Evolutionary conservation across 148 eudicot species (phyloP).

Genomic region (Rhododendron vialii): DNA sequence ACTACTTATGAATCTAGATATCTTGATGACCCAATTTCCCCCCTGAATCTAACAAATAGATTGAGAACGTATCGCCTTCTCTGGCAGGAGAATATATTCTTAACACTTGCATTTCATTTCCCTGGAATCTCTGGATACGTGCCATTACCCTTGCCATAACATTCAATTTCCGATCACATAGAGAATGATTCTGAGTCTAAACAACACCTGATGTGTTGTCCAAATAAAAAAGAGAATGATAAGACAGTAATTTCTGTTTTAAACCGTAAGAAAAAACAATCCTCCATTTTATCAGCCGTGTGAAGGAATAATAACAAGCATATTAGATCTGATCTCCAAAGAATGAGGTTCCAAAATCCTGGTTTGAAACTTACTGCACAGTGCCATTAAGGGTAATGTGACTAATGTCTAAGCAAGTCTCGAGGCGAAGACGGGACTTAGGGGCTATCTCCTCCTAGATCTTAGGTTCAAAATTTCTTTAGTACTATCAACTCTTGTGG

Average conservation of each 20-base stretch:
- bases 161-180: background rate
- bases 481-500: background rate
- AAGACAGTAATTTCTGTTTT: background rate
- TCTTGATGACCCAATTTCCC: background rate
- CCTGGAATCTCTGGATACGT: background rate
- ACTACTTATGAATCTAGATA: background rate
- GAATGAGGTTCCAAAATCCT: background rate
- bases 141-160: background rate
- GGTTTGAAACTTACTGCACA: background rate
- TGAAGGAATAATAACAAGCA: background rate
- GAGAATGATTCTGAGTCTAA: background rate
- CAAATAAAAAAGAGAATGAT: background rate
- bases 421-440: background rate
- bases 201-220: conserved; percentile 11
- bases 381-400: background rate
- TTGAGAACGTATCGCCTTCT: background rate
- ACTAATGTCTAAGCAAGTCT: background rate
- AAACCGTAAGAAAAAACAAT: background rate
- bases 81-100: background rate
- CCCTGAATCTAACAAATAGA: background rate
- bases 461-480: background rate
- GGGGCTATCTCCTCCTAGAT: background rate
- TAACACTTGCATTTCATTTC: background rate
- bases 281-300: background rate
- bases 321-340: background rate